Evolutionary conservation across 768 basidiomycete species (phyloP), one percentile per base, ranked within the genome.

Genomic region (Mycena olivaceomarginata): DNA sequence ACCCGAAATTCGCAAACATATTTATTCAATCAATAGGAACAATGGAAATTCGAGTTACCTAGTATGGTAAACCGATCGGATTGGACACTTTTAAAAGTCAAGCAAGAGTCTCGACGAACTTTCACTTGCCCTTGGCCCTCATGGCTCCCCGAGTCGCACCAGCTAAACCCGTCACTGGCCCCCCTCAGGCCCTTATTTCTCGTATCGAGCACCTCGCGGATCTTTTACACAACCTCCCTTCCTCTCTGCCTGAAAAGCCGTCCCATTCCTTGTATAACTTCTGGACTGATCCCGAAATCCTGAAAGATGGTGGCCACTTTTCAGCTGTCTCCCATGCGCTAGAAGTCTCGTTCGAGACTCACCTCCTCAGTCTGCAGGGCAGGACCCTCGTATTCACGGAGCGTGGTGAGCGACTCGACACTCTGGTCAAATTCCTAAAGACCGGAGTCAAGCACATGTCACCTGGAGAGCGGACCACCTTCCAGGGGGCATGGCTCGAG

Each of bases 401-500:
- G 48, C 67, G 67, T 16, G 48, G 51, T 0, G 13, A 8, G 11
- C 22, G 13, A 4, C 37, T 51, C 0, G 48, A 67, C 10, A 25
- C 64, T 15, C 43, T 70, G 6, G 41, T 25, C 5, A 46, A 46
- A 46, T 6, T 65, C 5, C 20, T 65, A 2, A 65, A 65, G 64
- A n/a, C 18, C 1, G 74, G 40, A n/a, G 62, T 76, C n/a, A 57
- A 70, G 57, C 22, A 63, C 15, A 51, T 51, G 48, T 16, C 48
- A 1, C 48, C 48, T 7, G 18, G 15, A 18, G 48, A 51, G 18
- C 48, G 48, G 18, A 16, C 11, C 6, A 6, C 48, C 2, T 51
- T 51, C 48, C 18, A 51, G 48, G 15, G 13, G 12, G 74, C 74
- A 20, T 76, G 74, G 74, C 20, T 76, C 13, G 62, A 76, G 41